Conservation (phyloP, 208 protist species). For the Spongospora subterranea region DNA sequence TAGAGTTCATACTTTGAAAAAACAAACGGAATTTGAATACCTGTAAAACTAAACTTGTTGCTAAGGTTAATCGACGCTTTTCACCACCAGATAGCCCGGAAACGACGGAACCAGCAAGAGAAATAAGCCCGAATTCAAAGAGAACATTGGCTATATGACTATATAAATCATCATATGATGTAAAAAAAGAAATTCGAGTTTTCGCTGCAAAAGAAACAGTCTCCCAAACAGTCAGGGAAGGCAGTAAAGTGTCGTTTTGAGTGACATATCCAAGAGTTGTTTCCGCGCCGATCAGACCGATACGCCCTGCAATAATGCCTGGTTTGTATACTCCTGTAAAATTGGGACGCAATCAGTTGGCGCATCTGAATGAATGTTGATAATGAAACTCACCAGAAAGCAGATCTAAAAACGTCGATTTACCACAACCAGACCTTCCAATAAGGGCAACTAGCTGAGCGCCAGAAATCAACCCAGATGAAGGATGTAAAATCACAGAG, state of each 20-base stretch:
- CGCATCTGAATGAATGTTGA: too few species aligned
- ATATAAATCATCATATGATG: not conserved
- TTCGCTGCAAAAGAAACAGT: slow-evolving; percentile 2
- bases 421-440: slow-evolving; percentile 13
- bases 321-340: not conserved
- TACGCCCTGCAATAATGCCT: not conserved
- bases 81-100: slow-evolving; percentile 32
- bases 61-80: slow-evolving; percentile 6
- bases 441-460: slow-evolving; percentile 5
- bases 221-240: slow-evolving; percentile 27
- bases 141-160: not conserved
- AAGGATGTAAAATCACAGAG: not conserved
- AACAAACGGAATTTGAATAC: not conserved
- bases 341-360: not conserved
- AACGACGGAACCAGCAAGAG: not conserved
- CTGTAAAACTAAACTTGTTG: not conserved
- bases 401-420: slow-evolving; percentile 15
- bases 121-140: not conserved
- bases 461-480: not conserved
- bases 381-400: not conserved
- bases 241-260: slow-evolving; percentile 34
- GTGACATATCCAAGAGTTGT: not conserved
- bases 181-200: not conserved
- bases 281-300: not conserved
- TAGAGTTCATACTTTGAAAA: not conserved